These are phyloP conservation scores for Arthrobotrys conoides DNA, from an alignment of 2,329 filamentous ascomycete species.

Conservation along the genomic window DNA sequence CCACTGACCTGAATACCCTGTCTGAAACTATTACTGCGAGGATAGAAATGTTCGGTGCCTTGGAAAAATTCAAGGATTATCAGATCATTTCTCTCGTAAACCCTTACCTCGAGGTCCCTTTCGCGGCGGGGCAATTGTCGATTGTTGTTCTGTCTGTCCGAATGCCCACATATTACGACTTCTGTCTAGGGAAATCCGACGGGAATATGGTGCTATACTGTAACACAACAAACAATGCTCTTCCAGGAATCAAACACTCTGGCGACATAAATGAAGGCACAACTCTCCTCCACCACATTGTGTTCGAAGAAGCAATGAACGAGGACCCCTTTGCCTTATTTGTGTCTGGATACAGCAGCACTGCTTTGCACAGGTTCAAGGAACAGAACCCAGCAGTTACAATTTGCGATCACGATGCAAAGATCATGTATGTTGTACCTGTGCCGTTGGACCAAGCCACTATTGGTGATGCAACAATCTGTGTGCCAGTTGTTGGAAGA, in stretches of 20 bases:
- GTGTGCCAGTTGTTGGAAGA: conserved; percentile 63
- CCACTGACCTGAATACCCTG: conserved; percentile 63
- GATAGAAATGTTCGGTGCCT: conserved; percentile 61
- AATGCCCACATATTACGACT: conserved; percentile 64
- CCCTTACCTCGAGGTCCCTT: conserved; percentile 62
- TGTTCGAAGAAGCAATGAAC: conserved; percentile 45
- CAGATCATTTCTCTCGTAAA: conserved; percentile 62
- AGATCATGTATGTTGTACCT: conserved; percentile 64
- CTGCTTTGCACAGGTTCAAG: conserved; percentile 46
- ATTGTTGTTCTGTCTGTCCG: conserved; percentile 63
- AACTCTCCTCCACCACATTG: conserved; percentile 62
- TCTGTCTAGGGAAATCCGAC: conserved; percentile 63
- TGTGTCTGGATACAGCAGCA: conserved; percentile 63
- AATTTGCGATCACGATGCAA: conserved; percentile 46
- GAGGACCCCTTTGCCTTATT: conserved; percentile 63
- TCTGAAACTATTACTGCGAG: conserved; percentile 62
- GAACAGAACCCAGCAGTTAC: conserved; percentile 50
- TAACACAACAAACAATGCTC: conserved; percentile 49
- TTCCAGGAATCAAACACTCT: conserved; percentile 63
- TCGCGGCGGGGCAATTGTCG: conserved; percentile 58
- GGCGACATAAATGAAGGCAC: conserved; percentile 62
- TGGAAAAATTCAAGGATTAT: conserved; percentile 61
- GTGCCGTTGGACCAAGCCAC: conserved; percentile 64
- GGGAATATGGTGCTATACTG: conserved; percentile 61
- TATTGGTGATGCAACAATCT: conserved; percentile 64